Evolutionary conservation across 805 yeast species (phyloP), one percentile per base, ranked within the genome.

Genomic region (Lipomyces yamanashiensis): DNA sequence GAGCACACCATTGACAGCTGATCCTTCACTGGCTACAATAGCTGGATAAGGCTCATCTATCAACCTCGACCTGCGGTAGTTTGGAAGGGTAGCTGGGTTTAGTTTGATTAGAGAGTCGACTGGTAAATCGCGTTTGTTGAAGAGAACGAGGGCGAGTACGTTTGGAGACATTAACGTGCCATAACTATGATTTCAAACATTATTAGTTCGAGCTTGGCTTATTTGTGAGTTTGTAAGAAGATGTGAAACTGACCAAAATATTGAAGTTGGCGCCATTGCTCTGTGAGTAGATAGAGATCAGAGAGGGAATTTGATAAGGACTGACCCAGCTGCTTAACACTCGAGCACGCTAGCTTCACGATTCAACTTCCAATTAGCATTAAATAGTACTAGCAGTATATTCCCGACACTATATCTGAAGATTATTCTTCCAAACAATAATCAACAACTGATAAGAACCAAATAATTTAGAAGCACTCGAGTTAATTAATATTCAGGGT

Each of bases 131-230:
- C 36, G 40, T n/a, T 43, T 48, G 19, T 68, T 64, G 54, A 45
- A 66, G 15, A 69, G 59, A 15, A 71, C 73, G 17, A 70, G 64
- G 9, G 71, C 63, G 36, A 71, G 57, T 33, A 71, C 73, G 28
- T 50, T 39, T 7, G 64, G 63, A 4, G 72, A 63, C 73, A 71
- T 71, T 28, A 71, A 47, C 0, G 73, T 71, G 9, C 73, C 73
- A 58, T 71, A 71, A 47, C 71, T 69, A 34, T 17, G 12, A 13
- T 4, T 39, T 13, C 19, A n/a, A 33, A 48, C 12, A 17, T 28
- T 7, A 33, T 21, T 45, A 23, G 28, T 45, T 7, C 50, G 3
- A n/a, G 21, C 4, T 4, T 43, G 10, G 15, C 21, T 13, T 9
- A 7, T 40, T 34, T n/a, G 36, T 7, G n/a, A 53, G 8, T 15